Evolutionary conservation across 164 flowering plant genomes (phyloP).

Genomic region (Dillenia suffruticosa): DNA sequence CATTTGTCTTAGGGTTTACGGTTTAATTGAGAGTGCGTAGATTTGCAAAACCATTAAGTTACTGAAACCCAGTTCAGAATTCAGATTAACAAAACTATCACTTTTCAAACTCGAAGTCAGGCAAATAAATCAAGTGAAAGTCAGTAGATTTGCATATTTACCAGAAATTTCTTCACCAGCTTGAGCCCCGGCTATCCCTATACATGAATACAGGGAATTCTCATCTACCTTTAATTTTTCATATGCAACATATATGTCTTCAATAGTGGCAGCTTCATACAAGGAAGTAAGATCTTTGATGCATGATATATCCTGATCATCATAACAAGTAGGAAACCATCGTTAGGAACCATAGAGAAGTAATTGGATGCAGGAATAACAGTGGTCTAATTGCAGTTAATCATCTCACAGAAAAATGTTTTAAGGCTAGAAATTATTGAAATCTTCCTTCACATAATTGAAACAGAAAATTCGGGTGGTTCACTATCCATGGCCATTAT

Average conservation of each 20-base stretch:
- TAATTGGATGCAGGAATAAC: no score
- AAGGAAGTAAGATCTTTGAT: conserved; percentile 70
- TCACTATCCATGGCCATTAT: no score
- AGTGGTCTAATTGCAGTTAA: no score
- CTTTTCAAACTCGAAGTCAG: background rate
- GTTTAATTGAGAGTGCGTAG: background rate
- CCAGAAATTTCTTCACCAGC: conserved; percentile 65
- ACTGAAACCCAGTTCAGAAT: background rate
- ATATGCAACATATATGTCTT: conserved; percentile 84
- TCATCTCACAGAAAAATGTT: background rate
- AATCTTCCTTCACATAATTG: no score
- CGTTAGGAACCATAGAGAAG: no score
- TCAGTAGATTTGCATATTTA: conserved; percentile 19
- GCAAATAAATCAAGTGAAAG: background rate
- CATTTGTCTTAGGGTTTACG: no score
- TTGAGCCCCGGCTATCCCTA: conserved; percentile 89
- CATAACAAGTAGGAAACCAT: background rate
- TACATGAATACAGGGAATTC: conserved; percentile 72
- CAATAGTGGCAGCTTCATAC: conserved; percentile 85
- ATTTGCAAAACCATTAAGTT: background rate
- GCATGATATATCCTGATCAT: conserved; percentile 80
- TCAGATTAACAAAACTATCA: background rate
- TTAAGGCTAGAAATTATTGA: no score
- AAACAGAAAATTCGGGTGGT: no score
- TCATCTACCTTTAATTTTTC: conserved; percentile 85